Evolutionary conservation across 352 stramenopile genomes (phyloP).

Genomic region (Phytophthora cryptogea): DNA sequence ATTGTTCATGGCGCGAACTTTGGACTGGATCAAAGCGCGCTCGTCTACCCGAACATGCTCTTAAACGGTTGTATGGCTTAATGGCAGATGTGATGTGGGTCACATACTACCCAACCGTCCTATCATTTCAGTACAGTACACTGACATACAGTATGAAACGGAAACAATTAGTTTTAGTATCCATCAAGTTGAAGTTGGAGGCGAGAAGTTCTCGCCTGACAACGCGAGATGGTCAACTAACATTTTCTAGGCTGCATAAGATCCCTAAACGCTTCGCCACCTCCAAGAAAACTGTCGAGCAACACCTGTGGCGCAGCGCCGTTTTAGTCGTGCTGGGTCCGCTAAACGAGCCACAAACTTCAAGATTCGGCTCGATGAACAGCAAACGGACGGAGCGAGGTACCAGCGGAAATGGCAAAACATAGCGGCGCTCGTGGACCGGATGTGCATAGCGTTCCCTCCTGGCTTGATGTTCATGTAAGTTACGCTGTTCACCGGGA

Average conservation of each 20-base stretch:
- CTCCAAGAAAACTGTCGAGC: too few relatives aligned
- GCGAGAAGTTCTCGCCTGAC: too few relatives aligned
- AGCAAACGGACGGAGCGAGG: constrained; percentile 4
- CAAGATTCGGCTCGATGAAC: neutral
- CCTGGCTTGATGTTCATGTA: constrained; percentile 3
- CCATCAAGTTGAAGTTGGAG: constrained; percentile 4
- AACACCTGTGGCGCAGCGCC: neutral
- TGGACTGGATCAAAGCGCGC: constrained; percentile 8
- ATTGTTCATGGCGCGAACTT: constrained; percentile 35
- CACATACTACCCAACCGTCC: neutral
- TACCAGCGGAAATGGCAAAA: constrained; percentile 5
- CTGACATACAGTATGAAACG: neutral
- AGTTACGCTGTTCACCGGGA: neutral
- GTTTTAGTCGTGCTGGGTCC: neutral
- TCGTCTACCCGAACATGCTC: constrained; percentile 12
- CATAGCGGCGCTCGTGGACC: constrained; percentile 2
- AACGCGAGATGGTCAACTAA: too few relatives aligned
- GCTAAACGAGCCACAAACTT: neutral
- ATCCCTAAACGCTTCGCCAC: too few relatives aligned
- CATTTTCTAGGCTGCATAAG: too few relatives aligned
- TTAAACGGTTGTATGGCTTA: neutral
- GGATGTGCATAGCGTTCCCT: constrained; percentile 11
- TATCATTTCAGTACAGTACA: neutral
- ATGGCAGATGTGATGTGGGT: neutral
- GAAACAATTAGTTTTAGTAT: constrained; percentile 6